Base-by-base conservation (phyloP, 441 rosid species). In the Populus trichocarpa region DNA sequence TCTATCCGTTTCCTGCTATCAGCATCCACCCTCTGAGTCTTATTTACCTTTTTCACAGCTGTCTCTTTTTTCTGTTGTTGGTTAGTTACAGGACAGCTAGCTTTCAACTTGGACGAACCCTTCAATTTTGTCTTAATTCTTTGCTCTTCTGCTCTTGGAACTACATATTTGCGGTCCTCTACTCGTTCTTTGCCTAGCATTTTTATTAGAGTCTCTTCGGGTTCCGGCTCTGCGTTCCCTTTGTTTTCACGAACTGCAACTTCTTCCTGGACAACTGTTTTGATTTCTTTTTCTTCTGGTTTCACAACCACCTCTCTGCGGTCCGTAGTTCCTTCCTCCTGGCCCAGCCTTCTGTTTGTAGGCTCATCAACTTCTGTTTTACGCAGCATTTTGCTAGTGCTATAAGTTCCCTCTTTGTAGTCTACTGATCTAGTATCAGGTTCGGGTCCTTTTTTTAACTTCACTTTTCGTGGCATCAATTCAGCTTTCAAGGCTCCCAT, bases 201-300 rank as follows among this genome's bases (percentile, higher is more conserved):
- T 79, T 72, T 74, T 28, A 69, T 66, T 38, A 75, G 25, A 81
- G 65, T 78, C 64, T 81, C 84, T 71, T 84, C 85, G 32, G 79
- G 63, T 65, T 71, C 86, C 79, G 33, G 22, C 77, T 79, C 85
- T 32, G 80, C 73, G 22, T 30, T 73, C 12, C n/a, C 67, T 50
- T 73, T 85, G 67, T 69, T 74, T 5, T 38, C 75, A 68, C 42
- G 77, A 64, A 36, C 78, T 30, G 73, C 64, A 71, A 67, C 72
- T 46, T 86, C 89, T 59, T 78, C 83, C 67, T 80, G 78, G 69
- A 80, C 83, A 38, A 78, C 73, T 70, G 77, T 79, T 84, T 81
- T 83, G 25, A 77, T 80, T 78, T 83, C 87, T 68, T 76, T 86
- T 77, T 86, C 86, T 77, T 82, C 88, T 32, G 72, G 77, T 76